A percentile compares a stretch with the other conserved stretches of the same genome.
Evolutionary conservation across 2,329 filamentous ascomycete species (phyloP).

Genomic region (Sordariomycetes sp.): DNA sequence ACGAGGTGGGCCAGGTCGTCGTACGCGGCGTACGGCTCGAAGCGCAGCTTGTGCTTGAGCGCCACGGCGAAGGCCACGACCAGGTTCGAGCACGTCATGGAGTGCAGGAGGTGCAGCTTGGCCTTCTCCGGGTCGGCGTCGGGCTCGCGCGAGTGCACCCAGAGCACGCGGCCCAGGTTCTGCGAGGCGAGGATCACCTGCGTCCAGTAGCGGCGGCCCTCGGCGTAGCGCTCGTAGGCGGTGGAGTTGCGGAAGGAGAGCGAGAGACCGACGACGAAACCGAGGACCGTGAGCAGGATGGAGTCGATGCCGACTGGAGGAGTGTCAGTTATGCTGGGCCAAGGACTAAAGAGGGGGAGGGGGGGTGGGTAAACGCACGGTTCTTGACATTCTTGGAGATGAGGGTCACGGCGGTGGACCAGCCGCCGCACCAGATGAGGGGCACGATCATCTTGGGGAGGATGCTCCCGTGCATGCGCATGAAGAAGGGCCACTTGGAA

Average conservation of each 20-base stretch:
- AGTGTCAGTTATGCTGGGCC: conserved; percentile 8
- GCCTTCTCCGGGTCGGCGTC: conserved; percentile 6
- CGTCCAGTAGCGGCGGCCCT: conserved; percentile 54
- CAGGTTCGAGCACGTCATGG: conserved; percentile 57
- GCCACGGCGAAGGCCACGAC: conserved; percentile 67
- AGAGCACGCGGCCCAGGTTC: conserved; percentile 66
- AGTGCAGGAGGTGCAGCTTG: conserved; percentile 11
- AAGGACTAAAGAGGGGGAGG: conserved; percentile 6
- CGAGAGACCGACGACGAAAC: conserved; percentile 74
- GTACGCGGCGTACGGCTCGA: conserved; percentile 72
- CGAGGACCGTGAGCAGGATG: conserved; percentile 61
- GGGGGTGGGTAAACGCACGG: conserved; percentile 4
- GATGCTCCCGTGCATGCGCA: conserved; percentile 68
- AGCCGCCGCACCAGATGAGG: conserved; percentile 47
- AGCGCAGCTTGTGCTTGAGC: conserved; percentile 73
- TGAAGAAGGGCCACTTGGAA: conserved; percentile 66
- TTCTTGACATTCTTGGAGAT: conserved; percentile 32
- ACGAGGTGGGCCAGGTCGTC: conserved; percentile 61
- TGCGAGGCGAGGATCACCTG: conserved; percentile 51
- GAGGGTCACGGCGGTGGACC: conserved; percentile 55
- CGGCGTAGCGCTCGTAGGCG: conserved; percentile 63
- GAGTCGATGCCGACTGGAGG: conserved; percentile 37
- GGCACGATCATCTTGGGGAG: conserved; percentile 65
- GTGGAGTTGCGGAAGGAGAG: conserved; percentile 68
- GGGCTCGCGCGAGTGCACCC: conserved; percentile 52